These are phyloP conservation scores for Juglanconis oblonga DNA, from an alignment of 2,329 filamentous ascomycete genomes.

Conservation along the genomic window DNA sequence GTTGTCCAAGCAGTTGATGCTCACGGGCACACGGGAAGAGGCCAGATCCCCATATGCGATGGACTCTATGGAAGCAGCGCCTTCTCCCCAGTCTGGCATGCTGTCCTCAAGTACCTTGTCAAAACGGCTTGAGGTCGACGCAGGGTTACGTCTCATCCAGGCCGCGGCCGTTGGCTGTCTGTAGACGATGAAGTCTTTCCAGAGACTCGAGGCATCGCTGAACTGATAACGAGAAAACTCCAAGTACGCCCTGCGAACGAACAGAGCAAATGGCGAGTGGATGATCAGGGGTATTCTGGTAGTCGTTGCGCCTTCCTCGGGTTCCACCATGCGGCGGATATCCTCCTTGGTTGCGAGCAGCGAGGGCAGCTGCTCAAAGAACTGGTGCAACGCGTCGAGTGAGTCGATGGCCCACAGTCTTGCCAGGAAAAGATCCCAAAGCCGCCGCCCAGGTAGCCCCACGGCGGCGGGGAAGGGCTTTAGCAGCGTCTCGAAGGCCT, in stretches of 20 bases:
- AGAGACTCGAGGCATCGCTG: conserved; percentile 72
- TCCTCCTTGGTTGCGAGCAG: conserved; percentile 63
- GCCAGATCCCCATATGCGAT: conserved; percentile 54
- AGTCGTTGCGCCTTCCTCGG: conserved; percentile 43
- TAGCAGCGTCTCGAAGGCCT: conserved; percentile 59
- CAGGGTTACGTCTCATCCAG: conserved; percentile 61
- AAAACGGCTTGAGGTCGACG: conserved; percentile 55
- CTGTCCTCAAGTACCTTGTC: conserved; percentile 53
- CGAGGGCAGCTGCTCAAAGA: conserved; percentile 61
- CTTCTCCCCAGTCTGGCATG: conserved; percentile 50
- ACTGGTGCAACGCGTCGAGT: conserved; percentile 73
- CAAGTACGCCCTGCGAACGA: conserved; percentile 71
- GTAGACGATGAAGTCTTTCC: conserved; percentile 80
- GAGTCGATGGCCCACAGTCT: conserved; percentile 83
- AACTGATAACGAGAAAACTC: conserved; percentile 83
- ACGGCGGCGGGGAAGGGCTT: conserved; percentile 47
- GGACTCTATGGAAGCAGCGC: conserved; percentile 42
- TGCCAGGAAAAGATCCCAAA: conserved; percentile 84
- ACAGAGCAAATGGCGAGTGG: conserved; percentile 77
- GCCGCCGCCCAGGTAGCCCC: conserved; percentile 68
- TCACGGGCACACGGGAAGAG: conserved; percentile 48
- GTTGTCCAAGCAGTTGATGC: conserved; percentile 75
- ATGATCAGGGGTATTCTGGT: conserved; percentile 61
- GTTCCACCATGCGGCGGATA: conserved; percentile 51
- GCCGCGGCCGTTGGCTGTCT: conserved; percentile 69